A percentile compares a stretch with the other conserved stretches of the same genome.
phyloP scores from a whole-genome alignment of 2,329 filamentous ascomycete species.

The Cryphonectria naterciae region DNA sequence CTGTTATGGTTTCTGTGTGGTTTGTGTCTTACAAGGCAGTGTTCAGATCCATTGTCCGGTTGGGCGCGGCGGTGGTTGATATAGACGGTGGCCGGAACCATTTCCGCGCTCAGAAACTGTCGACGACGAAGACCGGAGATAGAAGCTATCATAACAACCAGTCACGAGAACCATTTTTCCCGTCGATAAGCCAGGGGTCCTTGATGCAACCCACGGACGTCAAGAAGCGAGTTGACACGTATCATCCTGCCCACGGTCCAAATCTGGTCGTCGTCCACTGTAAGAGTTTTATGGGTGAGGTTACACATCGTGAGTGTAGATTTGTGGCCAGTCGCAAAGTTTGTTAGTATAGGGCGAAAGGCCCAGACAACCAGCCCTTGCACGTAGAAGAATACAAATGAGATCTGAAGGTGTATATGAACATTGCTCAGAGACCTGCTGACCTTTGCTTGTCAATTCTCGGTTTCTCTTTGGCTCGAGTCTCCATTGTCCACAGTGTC shows the following conservation, averaged over 20 bases:
- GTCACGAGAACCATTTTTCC: constrained; percentile 19
- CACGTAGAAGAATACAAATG: no score
- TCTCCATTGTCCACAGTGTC: no score
- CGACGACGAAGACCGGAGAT: constrained; percentile 31
- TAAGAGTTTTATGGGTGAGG: not conserved
- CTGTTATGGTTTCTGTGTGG: constrained; percentile 14
- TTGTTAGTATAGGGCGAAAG: not conserved
- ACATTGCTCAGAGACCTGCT: not conserved
- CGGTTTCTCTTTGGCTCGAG: not conserved
- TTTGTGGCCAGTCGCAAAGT: not conserved
- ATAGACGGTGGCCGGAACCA: constrained; percentile 41
- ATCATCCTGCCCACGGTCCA: constrained; percentile 2
- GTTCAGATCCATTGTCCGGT: constrained; percentile 13
- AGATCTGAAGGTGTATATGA: not conserved
- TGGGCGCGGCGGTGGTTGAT: constrained; percentile 22
- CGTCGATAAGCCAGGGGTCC: constrained; percentile 26
- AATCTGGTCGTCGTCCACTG: constrained; percentile 13
- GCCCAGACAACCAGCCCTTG: not conserved
- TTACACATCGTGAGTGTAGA: constrained; percentile 11
- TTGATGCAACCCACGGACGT: constrained; percentile 10
- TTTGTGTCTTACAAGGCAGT: constrained; percentile 3
- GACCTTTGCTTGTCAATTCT: constrained; percentile 24
- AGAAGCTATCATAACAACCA: constrained; percentile 18
- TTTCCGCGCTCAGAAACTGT: constrained; percentile 36
- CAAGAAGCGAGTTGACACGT: constrained; percentile 1